Evolutionary conservation across 2,329 filamentous ascomycete genomes (phyloP).

Genomic region (Paradendryphiella salina): DNA sequence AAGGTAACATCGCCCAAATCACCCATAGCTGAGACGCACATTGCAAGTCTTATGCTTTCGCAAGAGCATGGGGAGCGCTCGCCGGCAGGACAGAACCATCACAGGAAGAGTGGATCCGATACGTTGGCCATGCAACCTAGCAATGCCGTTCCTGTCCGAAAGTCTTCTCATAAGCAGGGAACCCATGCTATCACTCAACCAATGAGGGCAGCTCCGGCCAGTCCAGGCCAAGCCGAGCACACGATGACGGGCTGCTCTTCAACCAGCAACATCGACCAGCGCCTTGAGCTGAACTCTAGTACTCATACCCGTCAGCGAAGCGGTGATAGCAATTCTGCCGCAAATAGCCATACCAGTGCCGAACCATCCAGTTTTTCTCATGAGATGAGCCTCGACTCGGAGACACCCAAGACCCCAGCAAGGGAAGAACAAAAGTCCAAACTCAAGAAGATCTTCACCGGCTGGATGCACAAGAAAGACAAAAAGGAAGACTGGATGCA

Average conservation of each 20-base stretch:
- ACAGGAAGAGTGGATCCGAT: constrained; percentile 40
- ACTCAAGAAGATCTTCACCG: constrained; percentile 43
- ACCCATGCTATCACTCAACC: constrained; percentile 14
- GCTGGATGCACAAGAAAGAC: constrained; percentile 45
- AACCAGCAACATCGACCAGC: constrained; percentile 24
- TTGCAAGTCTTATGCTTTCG: constrained; percentile 44
- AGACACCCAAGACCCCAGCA: constrained; percentile 9
- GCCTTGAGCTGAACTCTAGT: constrained; percentile 19
- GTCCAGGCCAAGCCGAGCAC: constrained; percentile 15
- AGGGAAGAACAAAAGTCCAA: constrained; percentile 39
- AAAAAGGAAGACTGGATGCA: constrained; percentile 50
- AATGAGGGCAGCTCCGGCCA: constrained; percentile 16
- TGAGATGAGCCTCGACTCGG: constrained; percentile 38
- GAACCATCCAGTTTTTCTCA: constrained; percentile 40
- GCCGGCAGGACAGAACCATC: constrained; percentile 29
- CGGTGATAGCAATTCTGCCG: constrained; percentile 15
- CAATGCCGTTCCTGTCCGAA: constrained; percentile 23
- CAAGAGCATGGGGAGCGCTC: constrained; percentile 36
- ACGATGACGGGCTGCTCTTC: constrained; percentile 36
- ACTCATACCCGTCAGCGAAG: constrained; percentile 23
- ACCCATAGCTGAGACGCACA: constrained; percentile 33
- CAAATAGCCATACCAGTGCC: constrained; percentile 30
- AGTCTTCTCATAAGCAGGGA: constrained; percentile 19
- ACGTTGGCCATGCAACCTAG: constrained; percentile 31
- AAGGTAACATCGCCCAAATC: constrained; percentile 24